Percentiles rank a stretch among this genome's conserved stretches.
Evolutionary conservation across 257 asterid species (phyloP).

Genomic region (Lithospermum erythrorhizon): DNA sequence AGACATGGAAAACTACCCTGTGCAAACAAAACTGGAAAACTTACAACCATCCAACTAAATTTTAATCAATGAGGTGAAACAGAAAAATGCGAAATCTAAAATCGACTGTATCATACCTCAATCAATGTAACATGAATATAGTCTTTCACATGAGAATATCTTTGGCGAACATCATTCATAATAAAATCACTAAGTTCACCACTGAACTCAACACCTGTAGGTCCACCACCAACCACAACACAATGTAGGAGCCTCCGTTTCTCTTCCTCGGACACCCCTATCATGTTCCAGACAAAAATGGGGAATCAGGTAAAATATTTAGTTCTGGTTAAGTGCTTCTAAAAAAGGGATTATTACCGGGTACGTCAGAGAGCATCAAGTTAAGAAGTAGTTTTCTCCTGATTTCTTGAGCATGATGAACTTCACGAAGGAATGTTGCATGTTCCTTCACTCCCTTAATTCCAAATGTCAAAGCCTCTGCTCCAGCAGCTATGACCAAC

Average conservation of each 20-base stretch:
- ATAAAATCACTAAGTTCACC: conserved; percentile 99
- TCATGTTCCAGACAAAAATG: conserved; percentile 10
- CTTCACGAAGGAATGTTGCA: conserved; percentile 93
- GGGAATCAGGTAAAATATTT: neutral
- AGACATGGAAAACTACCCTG: neutral
- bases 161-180: conserved; percentile 68
- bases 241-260: conserved; percentile 85
- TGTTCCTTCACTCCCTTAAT: conserved; percentile 77
- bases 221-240: conserved; percentile 98
- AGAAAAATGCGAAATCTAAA: neutral
- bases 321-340: neutral
- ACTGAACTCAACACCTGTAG: conserved; percentile 97
- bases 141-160: conserved; percentile 88
- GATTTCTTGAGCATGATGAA: conserved; percentile 93
- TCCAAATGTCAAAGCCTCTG: conserved; percentile 93
- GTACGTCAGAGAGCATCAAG: conserved; percentile 90
- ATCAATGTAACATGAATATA: conserved; percentile 81
- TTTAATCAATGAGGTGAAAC: neutral
- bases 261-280: conserved; percentile 82
- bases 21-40: neutral
- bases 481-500: conserved; percentile 90
- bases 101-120: conserved; percentile 38
- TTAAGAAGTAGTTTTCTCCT: conserved; percentile 81
- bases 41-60: neutral
- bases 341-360: conserved; percentile 36